A percentile compares a stretch with the other conserved stretches of the same genome.
Evolutionary conservation across 257 asterid genomes (phyloP).

Genomic region (Petunia secreta): DNA sequence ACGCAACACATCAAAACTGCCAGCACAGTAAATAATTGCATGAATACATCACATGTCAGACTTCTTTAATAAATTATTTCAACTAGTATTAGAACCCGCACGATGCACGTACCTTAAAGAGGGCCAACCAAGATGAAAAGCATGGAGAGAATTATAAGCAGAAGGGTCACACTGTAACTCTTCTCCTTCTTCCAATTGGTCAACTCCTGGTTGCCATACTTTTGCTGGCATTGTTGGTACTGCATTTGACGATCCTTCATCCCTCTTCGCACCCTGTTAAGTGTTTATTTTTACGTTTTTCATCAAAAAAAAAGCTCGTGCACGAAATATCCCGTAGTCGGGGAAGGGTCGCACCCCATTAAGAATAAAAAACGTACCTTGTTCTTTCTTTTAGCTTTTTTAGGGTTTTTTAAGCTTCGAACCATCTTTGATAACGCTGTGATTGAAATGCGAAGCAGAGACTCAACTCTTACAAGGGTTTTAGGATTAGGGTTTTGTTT

Average conservation of each 20-base stretch:
- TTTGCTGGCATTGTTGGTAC: conserved; percentile 55
- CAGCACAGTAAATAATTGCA: conserved; percentile 25
- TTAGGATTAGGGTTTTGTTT: conserved; percentile 44
- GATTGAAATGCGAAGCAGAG: background rate
- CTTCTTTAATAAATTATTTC: background rate
- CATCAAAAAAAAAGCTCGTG: background rate
- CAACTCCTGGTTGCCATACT: conserved; percentile 96
- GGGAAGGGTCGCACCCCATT: too few species aligned
- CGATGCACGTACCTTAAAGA: conserved; percentile 61
- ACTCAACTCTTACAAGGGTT: conserved; percentile 25
- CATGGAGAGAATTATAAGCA: conserved; percentile 85
- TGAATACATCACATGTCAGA: background rate
- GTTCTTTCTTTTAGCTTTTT: conserved; percentile 70
- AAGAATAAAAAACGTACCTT: conserved; percentile 45
- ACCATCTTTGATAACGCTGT: conserved; percentile 45
- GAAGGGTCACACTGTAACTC: conserved; percentile 91
- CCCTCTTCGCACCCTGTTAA: conserved; percentile 55
- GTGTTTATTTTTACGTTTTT: conserved; percentile 1
- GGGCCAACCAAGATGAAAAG: conserved; percentile 89
- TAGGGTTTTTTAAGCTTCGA: conserved; percentile 73
- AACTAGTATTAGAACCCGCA: background rate
- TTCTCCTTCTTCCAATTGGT: conserved; percentile 86
- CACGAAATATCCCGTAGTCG: too few species aligned
- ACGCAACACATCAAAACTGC: conserved; percentile 83
- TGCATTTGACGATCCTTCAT: conserved; percentile 59